phyloP scores from a whole-genome alignment of 257 asterid species.

The Petunia secreta region DNA sequence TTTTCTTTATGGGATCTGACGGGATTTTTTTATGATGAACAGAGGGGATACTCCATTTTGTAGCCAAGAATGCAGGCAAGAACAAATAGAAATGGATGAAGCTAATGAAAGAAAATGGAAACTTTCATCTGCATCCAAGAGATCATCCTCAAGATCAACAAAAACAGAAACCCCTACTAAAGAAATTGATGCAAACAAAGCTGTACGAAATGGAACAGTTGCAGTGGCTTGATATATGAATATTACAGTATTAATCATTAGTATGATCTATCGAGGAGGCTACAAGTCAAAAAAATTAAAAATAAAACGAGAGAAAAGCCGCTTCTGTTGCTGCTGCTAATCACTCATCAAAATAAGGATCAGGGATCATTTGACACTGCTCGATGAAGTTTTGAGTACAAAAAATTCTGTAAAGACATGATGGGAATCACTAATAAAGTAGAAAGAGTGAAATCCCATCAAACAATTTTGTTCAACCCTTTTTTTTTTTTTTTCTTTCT shows the following conservation, averaged over 20 bases:
- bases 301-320: neutral
- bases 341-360: conserved; percentile 11
- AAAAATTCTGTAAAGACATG: conserved; percentile 16
- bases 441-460: conserved; percentile 10
- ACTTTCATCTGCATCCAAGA: conserved; percentile 60
- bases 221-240: conserved; percentile 85
- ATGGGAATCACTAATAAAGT: conserved; percentile 17
- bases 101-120: conserved; percentile 68
- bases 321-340: neutral
- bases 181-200: conserved; percentile 58
- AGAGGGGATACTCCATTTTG: conserved; percentile 95
- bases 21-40: conserved; percentile 33
- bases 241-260: no score
- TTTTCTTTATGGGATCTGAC: neutral
- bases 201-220: conserved; percentile 65
- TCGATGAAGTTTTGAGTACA: neutral
- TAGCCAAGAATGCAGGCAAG: conserved; percentile 92
- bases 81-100: conserved; percentile 92
- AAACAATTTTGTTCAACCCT: conserved; percentile 8
- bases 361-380: neutral
- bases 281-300: neutral
- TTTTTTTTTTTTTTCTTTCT: neutral
- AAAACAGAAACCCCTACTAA: conserved; percentile 43
- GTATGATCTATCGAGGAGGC: neutral
- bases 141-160: conserved; percentile 42